These are phyloP conservation scores for Peronosclerospora sorghi DNA, from an alignment of 352 stramenopile genomes.

Conservation along the genomic window DNA sequence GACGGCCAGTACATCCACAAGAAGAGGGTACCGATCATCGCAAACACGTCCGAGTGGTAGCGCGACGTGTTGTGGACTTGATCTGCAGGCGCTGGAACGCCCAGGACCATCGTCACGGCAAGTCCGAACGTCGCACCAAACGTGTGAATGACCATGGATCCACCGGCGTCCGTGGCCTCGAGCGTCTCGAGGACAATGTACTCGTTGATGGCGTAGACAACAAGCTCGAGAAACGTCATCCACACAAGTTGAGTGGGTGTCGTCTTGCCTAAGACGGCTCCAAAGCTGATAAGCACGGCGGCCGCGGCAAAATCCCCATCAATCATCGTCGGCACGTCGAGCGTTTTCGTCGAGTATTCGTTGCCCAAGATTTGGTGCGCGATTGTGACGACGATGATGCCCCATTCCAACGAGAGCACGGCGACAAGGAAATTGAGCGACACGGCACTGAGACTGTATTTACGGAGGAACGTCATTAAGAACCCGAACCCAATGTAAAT, in stretches of 20 bases:
- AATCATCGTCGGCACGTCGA: conserved; percentile 55
- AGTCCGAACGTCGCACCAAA: conserved; percentile 80
- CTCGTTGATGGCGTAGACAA: conserved; percentile 77
- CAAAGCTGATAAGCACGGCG: conserved; percentile 72
- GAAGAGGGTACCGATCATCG: conserved; percentile 80
- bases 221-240: conserved; percentile 65
- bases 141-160: conserved; percentile 78
- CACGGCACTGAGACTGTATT: conserved; percentile 69
- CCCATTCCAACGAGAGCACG: conserved; percentile 56
- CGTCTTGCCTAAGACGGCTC: conserved; percentile 61
- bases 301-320: conserved; percentile 74
- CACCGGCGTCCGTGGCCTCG: conserved; percentile 60
- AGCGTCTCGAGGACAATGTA: conserved; percentile 47
- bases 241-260: conserved; percentile 66
- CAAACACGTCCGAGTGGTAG: conserved; percentile 63
- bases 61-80: conserved; percentile 49
- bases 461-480: conserved; percentile 81
- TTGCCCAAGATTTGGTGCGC: conserved; percentile 38
- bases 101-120: conserved; percentile 46
- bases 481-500: conserved; percentile 84
- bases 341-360: conserved; percentile 33
- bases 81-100: conserved; percentile 23
- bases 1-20: conserved; percentile 85
- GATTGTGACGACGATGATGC: conserved; percentile 56
- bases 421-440: conserved; percentile 72